Evolutionary conservation across 2,329 filamentous ascomycete species (phyloP).

Genomic region (Sporothrix pallida): DNA sequence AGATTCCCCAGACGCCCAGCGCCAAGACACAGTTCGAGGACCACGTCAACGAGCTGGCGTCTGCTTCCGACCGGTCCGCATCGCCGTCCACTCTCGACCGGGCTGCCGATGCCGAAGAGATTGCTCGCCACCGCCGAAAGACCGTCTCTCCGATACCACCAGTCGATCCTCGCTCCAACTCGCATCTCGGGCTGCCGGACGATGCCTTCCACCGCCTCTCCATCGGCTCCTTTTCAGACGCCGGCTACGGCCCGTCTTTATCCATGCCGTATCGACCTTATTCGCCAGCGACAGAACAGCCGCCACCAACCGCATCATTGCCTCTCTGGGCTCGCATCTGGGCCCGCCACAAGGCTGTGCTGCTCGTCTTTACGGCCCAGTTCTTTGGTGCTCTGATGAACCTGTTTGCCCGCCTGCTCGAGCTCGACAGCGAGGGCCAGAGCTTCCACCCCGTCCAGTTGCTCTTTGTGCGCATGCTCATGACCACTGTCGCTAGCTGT

Average conservation of each 20-base stretch:
- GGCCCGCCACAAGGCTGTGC: slow-evolving; percentile 71
- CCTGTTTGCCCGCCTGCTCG: slow-evolving; percentile 75
- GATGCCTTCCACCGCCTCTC: slow-evolving; percentile 49
- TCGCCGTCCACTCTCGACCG: background rate
- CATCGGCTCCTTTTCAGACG: slow-evolving; percentile 50
- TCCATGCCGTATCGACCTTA: slow-evolving; percentile 37
- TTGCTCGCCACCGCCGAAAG: slow-evolving; percentile 29
- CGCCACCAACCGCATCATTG: slow-evolving; percentile 5
- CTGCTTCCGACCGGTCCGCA: slow-evolving; percentile 23
- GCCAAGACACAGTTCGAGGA: slow-evolving; percentile 40
- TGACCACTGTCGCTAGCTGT: slow-evolving; percentile 71
- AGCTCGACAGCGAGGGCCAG: slow-evolving; percentile 67
- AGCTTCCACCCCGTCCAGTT: slow-evolving; percentile 85
- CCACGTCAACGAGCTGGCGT: slow-evolving; percentile 36
- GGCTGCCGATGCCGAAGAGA: slow-evolving; percentile 9
- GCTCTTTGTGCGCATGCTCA: slow-evolving; percentile 77
- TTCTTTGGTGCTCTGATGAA: slow-evolving; percentile 88
- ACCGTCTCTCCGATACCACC: slow-evolving; percentile 21
- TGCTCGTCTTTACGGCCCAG: slow-evolving; percentile 75
- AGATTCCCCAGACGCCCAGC: slow-evolving; percentile 39
- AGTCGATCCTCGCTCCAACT: background rate
- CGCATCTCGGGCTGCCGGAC: slow-evolving; percentile 39
- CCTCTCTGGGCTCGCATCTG: slow-evolving; percentile 54
- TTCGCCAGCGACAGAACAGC: slow-evolving; percentile 23
- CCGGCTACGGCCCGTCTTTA: slow-evolving; percentile 41